Conservation (phyloP, 305 asterid genomes). For the Rubia peregrina region DNA sequence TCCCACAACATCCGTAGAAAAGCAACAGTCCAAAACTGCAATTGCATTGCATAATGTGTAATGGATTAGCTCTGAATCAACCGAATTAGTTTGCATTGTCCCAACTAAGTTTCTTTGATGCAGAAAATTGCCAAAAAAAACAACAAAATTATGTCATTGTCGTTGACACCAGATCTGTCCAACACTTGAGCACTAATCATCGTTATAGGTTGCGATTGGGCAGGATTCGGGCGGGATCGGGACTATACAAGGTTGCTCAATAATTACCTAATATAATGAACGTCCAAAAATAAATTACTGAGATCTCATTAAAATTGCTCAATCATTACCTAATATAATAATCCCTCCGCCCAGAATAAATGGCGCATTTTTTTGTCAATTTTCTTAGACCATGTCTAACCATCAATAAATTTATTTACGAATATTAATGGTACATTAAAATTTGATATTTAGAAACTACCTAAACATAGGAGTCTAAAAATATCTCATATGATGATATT, state of each 20-base stretch:
- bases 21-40: slow-evolving; percentile 73
- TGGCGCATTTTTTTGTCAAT: not conserved
- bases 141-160: not conserved
- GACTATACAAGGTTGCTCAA: not conserved
- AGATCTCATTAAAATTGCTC: not conserved
- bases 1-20: slow-evolving; percentile 33
- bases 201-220: not conserved
- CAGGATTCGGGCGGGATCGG: not conserved
- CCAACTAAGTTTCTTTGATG: not conserved
- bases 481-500: too few relatives aligned
- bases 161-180: not conserved
- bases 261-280: not conserved
- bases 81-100: not conserved
- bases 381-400: not conserved
- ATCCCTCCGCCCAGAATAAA: not conserved
- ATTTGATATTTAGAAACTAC: too few relatives aligned
- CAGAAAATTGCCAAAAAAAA: not conserved
- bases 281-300: not conserved
- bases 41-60: slow-evolving; percentile 8
- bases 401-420: not conserved
- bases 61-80: slow-evolving; percentile 2
- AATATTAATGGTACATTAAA: too few relatives aligned
- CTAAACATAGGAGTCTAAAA: too few relatives aligned
- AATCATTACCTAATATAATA: not conserved
- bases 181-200: not conserved